Evolutionary conservation across 169 alveolate species (phyloP).

Genomic region (Babesia microti): DNA sequence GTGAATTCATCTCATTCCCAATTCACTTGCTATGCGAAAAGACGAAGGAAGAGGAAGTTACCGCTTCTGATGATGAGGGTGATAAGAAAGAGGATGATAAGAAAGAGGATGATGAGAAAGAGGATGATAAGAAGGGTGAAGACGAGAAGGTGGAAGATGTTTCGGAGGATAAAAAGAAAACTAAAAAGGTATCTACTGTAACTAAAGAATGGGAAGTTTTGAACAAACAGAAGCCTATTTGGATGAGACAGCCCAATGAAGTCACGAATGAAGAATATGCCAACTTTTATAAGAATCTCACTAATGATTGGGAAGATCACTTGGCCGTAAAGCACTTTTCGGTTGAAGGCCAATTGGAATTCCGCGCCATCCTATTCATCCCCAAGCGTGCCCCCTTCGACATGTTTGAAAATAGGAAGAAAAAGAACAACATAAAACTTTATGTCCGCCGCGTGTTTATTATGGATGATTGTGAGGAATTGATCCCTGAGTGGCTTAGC

Average conservation of each 20-base stretch:
- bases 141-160: conserved; percentile 67
- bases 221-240: conserved; percentile 96
- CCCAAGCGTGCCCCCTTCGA: conserved; percentile 99
- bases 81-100: conserved; percentile 44
- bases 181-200: conserved; percentile 94
- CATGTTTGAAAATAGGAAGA: conserved; percentile 96
- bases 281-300: conserved; percentile 91
- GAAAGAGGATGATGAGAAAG: conserved; percentile 43
- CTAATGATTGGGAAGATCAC: conserved; percentile 99
- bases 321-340: conserved; percentile 95
- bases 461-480: conserved; percentile 99
- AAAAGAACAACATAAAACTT: conserved; percentile 95
- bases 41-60: conserved; percentile 94
- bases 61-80: conserved; percentile 60
- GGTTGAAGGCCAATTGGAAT: conserved; percentile 98
- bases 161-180: conserved; percentile 76
- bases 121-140: conserved; percentile 46
- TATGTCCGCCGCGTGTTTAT: conserved; percentile 99
- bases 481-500: conserved; percentile 98
- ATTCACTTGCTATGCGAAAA: conserved; percentile 93
- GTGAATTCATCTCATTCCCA: conserved; percentile 98
- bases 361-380: conserved; percentile 95
- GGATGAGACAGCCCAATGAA: conserved; percentile 98
- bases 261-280: conserved; percentile 98
- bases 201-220: conserved; percentile 92